Evolutionary conservation across 352 stramenopile species (phyloP).

Genomic region (Peronosclerospora sorghi): DNA sequence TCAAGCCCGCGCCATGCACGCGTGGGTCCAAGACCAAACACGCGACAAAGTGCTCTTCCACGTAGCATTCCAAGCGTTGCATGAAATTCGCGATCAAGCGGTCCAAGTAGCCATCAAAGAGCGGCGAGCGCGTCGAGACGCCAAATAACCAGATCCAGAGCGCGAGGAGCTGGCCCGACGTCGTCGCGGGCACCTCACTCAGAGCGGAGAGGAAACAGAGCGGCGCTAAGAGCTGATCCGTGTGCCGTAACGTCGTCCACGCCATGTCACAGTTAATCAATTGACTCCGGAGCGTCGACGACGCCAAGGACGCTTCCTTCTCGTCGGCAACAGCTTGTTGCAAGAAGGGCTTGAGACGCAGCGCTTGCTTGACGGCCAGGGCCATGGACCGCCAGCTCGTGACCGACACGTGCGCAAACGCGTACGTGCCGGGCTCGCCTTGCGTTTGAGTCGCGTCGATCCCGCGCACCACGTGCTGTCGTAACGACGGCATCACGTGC

Average conservation of each 20-base stretch:
- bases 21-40: conserved; percentile 27
- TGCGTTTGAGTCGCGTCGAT: neutral
- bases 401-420: conserved; percentile 6
- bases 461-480: conserved; percentile 6
- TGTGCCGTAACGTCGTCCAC: conserved; percentile 16
- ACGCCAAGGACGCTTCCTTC: conserved; percentile 1
- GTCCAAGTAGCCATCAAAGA: conserved; percentile 14
- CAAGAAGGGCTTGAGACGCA: conserved; percentile 9
- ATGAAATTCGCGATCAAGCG: conserved; percentile 15
- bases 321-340: conserved; percentile 13
- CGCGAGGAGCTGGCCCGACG: conserved; percentile 21
- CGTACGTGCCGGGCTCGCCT: neutral
- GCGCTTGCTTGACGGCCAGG: conserved; percentile 14
- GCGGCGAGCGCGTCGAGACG: conserved; percentile 13
- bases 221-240: conserved; percentile 14
- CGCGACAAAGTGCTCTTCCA: conserved; percentile 24
- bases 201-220: conserved; percentile 19
- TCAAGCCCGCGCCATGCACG: conserved; percentile 27
- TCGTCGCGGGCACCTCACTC: conserved; percentile 20
- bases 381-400: conserved; percentile 21
- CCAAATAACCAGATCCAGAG: conserved; percentile 30
- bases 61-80: conserved; percentile 20
- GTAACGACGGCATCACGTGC: conserved; percentile 7
- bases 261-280: conserved; percentile 10
- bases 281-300: conserved; percentile 2